These are phyloP conservation scores for Penicillium canescens DNA, from an alignment of 495 filamentous ascomycete species.

Conservation along the genomic window DNA sequence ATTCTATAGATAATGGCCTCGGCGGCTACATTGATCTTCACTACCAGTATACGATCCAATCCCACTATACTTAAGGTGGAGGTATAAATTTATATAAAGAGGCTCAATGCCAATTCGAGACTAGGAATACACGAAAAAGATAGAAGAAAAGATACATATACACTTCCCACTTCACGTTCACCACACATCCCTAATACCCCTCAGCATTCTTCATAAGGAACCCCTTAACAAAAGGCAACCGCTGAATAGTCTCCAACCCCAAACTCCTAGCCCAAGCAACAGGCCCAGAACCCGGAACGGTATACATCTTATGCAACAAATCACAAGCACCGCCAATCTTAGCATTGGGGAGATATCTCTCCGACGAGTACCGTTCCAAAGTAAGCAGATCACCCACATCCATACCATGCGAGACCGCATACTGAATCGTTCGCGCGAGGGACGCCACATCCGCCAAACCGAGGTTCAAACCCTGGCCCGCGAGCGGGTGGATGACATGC, in stretches of 20 bases:
- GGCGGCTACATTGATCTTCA: too few relatives aligned
- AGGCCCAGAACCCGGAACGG: conserved; percentile 65
- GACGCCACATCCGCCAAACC: conserved; percentile 84
- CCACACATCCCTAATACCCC: conserved; percentile 38
- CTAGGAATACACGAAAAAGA: conserved; percentile 20
- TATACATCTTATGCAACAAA: conserved; percentile 91
- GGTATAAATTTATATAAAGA: not conserved
- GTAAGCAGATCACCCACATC: conserved; percentile 76
- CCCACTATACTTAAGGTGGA: too few relatives aligned
- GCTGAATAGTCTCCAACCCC: conserved; percentile 76
- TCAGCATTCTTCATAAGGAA: conserved; percentile 91
- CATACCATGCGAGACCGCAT: conserved; percentile 77
- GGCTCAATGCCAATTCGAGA: conserved; percentile 7
- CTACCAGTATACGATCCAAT: too few relatives aligned
- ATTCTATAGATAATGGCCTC: too few relatives aligned
- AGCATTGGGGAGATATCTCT: conserved; percentile 80
- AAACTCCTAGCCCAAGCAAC: conserved; percentile 74
- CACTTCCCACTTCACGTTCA: conserved; percentile 2
- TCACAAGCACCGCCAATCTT: conserved; percentile 87
- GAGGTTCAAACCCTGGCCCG: conserved; percentile 93
- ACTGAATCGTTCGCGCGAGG: conserved; percentile 69
- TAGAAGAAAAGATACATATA: conserved; percentile 7
- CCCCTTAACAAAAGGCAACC: conserved; percentile 74
- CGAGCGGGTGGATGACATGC: conserved; percentile 91
- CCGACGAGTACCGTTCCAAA: conserved; percentile 75